Evolutionary conservation across 2,329 filamentous ascomycete species (phyloP), one percentile per base, ranked within the genome.

Genomic region (Fusarium nelsonii): DNA sequence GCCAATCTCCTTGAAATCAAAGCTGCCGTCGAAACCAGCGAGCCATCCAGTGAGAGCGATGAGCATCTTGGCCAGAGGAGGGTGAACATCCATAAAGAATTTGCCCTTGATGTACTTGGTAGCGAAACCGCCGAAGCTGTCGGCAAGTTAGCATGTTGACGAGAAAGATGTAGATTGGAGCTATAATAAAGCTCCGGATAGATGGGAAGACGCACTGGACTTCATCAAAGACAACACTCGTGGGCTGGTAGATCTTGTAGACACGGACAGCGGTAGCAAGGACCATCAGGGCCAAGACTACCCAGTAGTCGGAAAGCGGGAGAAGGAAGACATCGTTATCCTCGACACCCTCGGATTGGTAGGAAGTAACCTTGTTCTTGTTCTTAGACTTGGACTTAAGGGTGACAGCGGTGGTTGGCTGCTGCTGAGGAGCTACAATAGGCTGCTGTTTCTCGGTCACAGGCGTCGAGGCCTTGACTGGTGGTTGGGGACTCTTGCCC

Each of bases 41-140:
- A 97, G 82, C 90, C 92, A 99, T 73, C 95, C 96, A 69, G 94
- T 94, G 64, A 99, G 88, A 53, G 96, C 97, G 76, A 99, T 95
- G 73, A 99, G 90, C 78, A 99, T 89, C 85, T 99, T 99, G 71
- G 96, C 96, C 64, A 99, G 87, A 45, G 96, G 96, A 33, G 96
- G 96, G 79, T 99, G 96, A n/a, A 99, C 96, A 79, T 99, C 96
- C 96, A 99, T 99, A 81, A 99, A 99, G 87, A 99, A 99, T 79
- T 87, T 91, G 77, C 96, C 96, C 85, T 99, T 98, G 87, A 99
- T 98, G 81, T 99, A 99, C 82, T 99, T 99, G 74, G 92, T 93
- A 70, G 96, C 96, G 79, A 99, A 99, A 49, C 96, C 96, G 79
- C 96, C 96, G 80, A 99, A 99, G 82, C 94, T 97, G 76, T 70